Evolutionary conservation across 2,329 filamentous ascomycete species (phyloP), one percentile per base, ranked within the genome.

Genomic region (Phialocephala sp.): DNA sequence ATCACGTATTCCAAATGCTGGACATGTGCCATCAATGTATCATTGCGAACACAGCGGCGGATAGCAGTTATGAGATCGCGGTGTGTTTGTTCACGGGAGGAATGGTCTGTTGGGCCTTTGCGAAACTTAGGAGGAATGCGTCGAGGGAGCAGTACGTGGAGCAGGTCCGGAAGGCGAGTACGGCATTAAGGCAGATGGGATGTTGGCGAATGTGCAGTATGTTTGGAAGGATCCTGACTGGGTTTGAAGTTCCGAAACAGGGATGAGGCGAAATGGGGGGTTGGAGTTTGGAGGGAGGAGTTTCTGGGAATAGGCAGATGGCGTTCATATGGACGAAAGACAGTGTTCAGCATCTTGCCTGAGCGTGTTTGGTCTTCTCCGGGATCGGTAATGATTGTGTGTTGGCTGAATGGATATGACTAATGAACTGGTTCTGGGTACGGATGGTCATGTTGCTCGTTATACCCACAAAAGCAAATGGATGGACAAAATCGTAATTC

Each of bases 21-120:
- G 63, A 66, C 9, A 27, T 74, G 1, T 72, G 70, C 45, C 68
- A 74, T 59, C 59, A 63, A 1, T 62, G 50, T 8, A 65, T 74
- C 32, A 63, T 62, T 24, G 47, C 24, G 15, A 68, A 69, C 4
- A 24, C 62, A 1, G 72, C 63, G 0, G 67, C 69, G 1, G 68
- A 72, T 47, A 65, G 59, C 8, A 66, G 60, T 1, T 75, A 70
- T 50, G 73, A 75, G 56, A 68, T 74, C 27, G 68, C 69, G 0
- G 68, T 72, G 2, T 69, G 71, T 57, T 45, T 75, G 14, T 73
- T 75, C 20, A 75, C 73, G 0, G 72, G 72, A 11, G 72, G 72
- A 0, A 70, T 75, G 63, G 69, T 75, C 0, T 75, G 73, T 45
- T 75, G 72, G 73, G 72, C 72, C 5, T 75, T 71, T 65, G 72